These are phyloP conservation scores for Colletotrichum shisoi DNA, from an alignment of 2,329 filamentous ascomycete genomes.

Conservation along the genomic window DNA sequence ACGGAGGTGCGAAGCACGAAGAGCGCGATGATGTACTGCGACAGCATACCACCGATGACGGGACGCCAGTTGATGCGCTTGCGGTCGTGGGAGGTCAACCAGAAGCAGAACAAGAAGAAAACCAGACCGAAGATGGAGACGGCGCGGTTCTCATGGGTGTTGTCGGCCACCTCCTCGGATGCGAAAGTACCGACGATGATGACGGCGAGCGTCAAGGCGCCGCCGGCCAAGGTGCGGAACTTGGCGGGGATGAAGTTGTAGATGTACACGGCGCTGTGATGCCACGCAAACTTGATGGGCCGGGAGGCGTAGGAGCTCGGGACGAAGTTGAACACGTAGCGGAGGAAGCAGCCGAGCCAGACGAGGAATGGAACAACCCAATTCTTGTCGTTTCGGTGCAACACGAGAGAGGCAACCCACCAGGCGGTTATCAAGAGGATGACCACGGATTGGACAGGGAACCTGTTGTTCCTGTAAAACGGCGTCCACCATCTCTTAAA, in stretches of 20 bases:
- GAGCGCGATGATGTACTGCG: conserved; percentile 86
- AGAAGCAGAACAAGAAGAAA: conserved; percentile 74
- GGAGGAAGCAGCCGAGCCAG: conserved; percentile 76
- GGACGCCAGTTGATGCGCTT: conserved; percentile 74
- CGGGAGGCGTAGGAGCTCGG: conserved; percentile 71
- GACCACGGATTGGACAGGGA: conserved; percentile 54
- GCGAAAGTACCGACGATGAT: conserved; percentile 82
- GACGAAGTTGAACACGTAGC: conserved; percentile 77
- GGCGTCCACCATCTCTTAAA: conserved; percentile 51
- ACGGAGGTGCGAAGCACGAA: conserved; percentile 84
- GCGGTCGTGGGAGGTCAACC: conserved; percentile 74
- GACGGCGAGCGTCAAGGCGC: conserved; percentile 69
- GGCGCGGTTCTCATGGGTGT: conserved; percentile 80
- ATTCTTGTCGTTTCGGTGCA: conserved; percentile 75
- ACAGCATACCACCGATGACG: conserved; percentile 86
- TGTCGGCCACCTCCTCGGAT: conserved; percentile 74
- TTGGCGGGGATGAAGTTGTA: conserved; percentile 71
- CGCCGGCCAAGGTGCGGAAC: conserved; percentile 69
- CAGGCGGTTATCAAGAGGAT: conserved; percentile 62
- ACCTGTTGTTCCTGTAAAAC: too few species aligned
- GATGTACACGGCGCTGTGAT: conserved; percentile 66
- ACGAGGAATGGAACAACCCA: conserved; percentile 87
- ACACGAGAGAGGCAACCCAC: conserved; percentile 79
- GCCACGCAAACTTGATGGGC: conserved; percentile 74
- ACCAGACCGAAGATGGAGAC: conserved; percentile 80